Base-by-base conservation (phyloP, 805 yeast genomes). In the Candida parachauliodes region DNA sequence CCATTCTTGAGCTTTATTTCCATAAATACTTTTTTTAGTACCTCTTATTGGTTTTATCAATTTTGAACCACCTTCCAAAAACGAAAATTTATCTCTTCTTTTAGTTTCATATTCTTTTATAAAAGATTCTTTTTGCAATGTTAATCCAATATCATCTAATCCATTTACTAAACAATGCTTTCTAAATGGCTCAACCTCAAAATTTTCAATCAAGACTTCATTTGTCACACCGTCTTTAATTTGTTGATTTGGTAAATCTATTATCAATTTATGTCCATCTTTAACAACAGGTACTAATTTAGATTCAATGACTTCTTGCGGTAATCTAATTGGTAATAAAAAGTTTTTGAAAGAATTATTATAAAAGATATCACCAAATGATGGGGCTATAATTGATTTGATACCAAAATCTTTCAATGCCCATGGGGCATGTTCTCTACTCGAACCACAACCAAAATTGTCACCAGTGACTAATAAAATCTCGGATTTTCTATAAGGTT, bases 381-480 rank as follows among this genome's bases (percentile, higher is more conserved):
- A 88, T 41, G 98, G 98, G 5, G 98, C 98, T 62, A 93, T 89
- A 56, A 93, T 85, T 46, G 91, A 83, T 63, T 85, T 83, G 63
- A 93, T 88, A 64, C 98, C 98, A 55, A 93, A 93, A 67, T 93
- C 98, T 55, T 88, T 89, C 49, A 93, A 75, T 2, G 98, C 98
- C 98, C 98, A 93, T 41, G 98, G 98, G 23, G 98, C 98, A 57
- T 93, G 98, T 65, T 93, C 98, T 76, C 98, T 87, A 2, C 97
- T 89, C 28, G 97, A 89, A 55, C 98, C 98, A 72, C 98, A 93
- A 49, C 98, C 98, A 59, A 93, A 93, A 73, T 93, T 93, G 59
- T 87, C 95, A 61, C 98, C 98, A 29, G 94, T 80, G 43, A 88
- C 95, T 50, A 91, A 83, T 48, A 93, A 70, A 50, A 91, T 82